Evolutionary conservation across 768 basidiomycete species (phyloP).

Genomic region (Punctularia strigosozonata): DNA sequence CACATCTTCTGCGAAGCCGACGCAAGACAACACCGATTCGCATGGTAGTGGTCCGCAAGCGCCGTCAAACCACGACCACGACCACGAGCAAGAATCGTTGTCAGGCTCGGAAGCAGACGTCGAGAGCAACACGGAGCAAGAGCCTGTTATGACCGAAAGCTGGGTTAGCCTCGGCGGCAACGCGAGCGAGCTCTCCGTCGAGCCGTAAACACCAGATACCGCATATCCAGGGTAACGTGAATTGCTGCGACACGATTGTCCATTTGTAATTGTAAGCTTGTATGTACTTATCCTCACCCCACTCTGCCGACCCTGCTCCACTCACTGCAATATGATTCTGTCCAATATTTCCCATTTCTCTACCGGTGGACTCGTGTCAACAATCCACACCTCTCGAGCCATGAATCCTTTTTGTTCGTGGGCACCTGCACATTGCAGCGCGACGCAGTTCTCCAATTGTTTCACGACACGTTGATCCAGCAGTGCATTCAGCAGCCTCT

Average conservation of each 20-base stretch:
- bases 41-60: constrained; percentile 7
- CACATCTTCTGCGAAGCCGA: background rate
- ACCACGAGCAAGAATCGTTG: constrained; percentile 18
- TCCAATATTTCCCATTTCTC: too few species aligned
- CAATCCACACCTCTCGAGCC: too few species aligned
- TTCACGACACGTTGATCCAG: constrained; percentile 23
- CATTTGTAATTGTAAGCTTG: too few species aligned
- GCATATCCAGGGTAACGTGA: too few species aligned
- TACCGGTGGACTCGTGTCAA: too few species aligned
- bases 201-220: too few species aligned
- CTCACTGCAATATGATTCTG: too few species aligned
- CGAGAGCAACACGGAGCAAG: constrained; percentile 50
- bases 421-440: too few species aligned
- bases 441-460: constrained; percentile 6
- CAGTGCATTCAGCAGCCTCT: constrained; percentile 32
- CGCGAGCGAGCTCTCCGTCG: constrained; percentile 11
- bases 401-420: too few species aligned
- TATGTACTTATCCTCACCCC: too few species aligned
- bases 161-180: constrained; percentile 48
- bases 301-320: too few species aligned
- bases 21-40: constrained; percentile 2
- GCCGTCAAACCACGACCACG: constrained; percentile 11
- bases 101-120: constrained; percentile 54
- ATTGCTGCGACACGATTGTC: too few species aligned
- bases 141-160: constrained; percentile 41